Percentiles rank a stretch among this genome's conserved stretches.
phyloP scores from a whole-genome alignment of 768 basidiomycete genomes.

The Phaeolepiota aurea region DNA sequence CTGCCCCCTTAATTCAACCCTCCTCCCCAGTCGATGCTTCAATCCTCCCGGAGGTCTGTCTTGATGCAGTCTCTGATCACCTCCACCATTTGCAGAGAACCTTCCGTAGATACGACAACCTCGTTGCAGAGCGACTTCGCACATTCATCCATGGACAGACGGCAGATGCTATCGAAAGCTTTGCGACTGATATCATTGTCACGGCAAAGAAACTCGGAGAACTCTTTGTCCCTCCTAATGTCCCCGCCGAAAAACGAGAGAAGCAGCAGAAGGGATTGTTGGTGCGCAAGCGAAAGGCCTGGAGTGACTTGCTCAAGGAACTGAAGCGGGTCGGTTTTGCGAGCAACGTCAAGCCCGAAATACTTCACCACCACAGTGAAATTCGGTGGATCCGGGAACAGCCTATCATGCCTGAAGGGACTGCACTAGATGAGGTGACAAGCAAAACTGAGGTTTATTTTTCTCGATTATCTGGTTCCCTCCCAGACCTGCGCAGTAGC shows the following conservation, averaged over 20 bases:
- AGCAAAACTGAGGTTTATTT: conserved; percentile 58
- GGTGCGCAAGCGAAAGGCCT: conserved; percentile 81
- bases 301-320: conserved; percentile 86
- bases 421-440: conserved; percentile 13
- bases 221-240: conserved; percentile 29
- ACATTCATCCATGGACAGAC: conserved; percentile 31
- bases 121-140: conserved; percentile 34
- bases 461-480: conserved; percentile 47
- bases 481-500: conserved; percentile 58
- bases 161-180: conserved; percentile 38
- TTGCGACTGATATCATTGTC: conserved; percentile 56
- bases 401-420: conserved; percentile 23
- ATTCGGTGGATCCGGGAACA: conserved; percentile 63
- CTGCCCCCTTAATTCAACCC: background rate
- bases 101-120: conserved; percentile 35
- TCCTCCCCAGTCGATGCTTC: background rate
- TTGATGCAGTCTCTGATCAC: conserved; percentile 20
- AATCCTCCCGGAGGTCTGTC: conserved; percentile 9
- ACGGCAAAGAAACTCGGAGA: conserved; percentile 50
- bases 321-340: conserved; percentile 75
- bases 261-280: conserved; percentile 68
- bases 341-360: conserved; percentile 59
- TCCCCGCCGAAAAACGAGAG: conserved; percentile 39
- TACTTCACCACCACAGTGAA: conserved; percentile 47
- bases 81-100: conserved; percentile 43